phyloP scores from a whole-genome alignment of 257 asterid species.

The Knoxia roxburghii region DNA sequence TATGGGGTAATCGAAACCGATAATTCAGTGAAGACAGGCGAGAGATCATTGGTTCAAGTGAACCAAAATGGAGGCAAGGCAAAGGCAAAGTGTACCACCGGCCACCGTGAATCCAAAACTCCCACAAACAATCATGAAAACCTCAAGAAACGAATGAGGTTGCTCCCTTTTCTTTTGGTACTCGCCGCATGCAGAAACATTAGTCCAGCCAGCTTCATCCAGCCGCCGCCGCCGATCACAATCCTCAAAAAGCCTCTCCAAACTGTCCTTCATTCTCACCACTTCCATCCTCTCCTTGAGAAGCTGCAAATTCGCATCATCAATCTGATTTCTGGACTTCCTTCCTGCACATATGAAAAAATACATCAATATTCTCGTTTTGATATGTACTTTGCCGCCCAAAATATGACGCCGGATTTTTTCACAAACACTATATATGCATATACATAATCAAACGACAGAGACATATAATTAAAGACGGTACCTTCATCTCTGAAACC shows the following conservation, averaged over 20 bases:
- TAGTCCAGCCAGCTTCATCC: slow-evolving; percentile 27
- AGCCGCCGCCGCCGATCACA: slow-evolving; percentile 10
- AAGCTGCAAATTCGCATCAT: slow-evolving; percentile 35
- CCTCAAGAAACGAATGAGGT: slow-evolving; percentile 17
- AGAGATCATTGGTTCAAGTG: slow-evolving; percentile 26
- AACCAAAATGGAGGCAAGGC: slow-evolving; percentile 33
- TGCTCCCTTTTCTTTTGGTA: slow-evolving; percentile 5
- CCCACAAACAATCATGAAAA: slow-evolving; percentile 22
- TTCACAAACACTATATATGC: too few species aligned
- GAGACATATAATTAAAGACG: too few species aligned
- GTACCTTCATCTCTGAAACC: slow-evolving; percentile 36
- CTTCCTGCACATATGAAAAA: slow-evolving; percentile 15
- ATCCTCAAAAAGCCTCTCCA: slow-evolving; percentile 30
- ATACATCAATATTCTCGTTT: too few species aligned
- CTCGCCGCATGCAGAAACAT: neutral
- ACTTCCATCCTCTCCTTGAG: slow-evolving; percentile 43
- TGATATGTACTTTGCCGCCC: too few species aligned
- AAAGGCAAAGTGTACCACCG: slow-evolving; percentile 35
- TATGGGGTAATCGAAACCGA: too few species aligned
- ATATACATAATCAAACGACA: too few species aligned
- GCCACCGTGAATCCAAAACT: slow-evolving; percentile 41
- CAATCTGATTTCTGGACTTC: slow-evolving; percentile 27
- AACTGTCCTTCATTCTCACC: slow-evolving; percentile 35
- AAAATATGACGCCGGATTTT: too few species aligned
- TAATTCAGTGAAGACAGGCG: too few species aligned